Conservation (phyloP, 2,329 filamentous ascomycete genomes). For the Parastagonospora nodorum region DNA sequence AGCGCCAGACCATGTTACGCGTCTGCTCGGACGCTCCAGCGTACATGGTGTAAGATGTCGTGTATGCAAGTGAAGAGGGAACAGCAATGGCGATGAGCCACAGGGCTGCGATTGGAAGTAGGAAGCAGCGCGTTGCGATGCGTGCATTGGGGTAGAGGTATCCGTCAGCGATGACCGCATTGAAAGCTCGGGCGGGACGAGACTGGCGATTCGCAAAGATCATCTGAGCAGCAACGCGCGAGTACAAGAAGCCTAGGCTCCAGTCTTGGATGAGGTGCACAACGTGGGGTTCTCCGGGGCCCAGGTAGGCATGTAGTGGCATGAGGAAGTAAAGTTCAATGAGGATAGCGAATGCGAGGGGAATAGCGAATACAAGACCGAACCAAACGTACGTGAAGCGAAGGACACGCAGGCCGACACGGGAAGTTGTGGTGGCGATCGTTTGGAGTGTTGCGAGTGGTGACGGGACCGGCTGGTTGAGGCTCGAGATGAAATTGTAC, state of each 20-base stretch:
- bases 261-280: conserved; percentile 91
- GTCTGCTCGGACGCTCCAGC: conserved; percentile 52
- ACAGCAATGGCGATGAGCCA: conserved; percentile 65
- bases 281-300: conserved; percentile 62
- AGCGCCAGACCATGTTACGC: conserved; percentile 62
- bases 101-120: conserved; percentile 74
- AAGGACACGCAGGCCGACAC: conserved; percentile 44
- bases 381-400: conserved; percentile 75
- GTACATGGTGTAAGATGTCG: conserved; percentile 52
- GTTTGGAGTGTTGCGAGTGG: conserved; percentile 38
- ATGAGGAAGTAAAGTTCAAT: conserved; percentile 89
- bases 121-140: conserved; percentile 82
- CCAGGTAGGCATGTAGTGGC: conserved; percentile 77
- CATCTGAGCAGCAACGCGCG: conserved; percentile 76
- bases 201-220: conserved; percentile 71
- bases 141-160: conserved; percentile 78
- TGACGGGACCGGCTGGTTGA: conserved; percentile 32
- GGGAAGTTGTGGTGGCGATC: conserved; percentile 31
- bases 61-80: conserved; percentile 66
- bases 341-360: conserved; percentile 76
- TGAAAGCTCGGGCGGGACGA: conserved; percentile 74
- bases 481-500: conserved; percentile 53
- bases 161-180: conserved; percentile 70
- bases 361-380: conserved; percentile 77
- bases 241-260: conserved; percentile 89